Base-by-base conservation (phyloP, 2,329 filamentous ascomycete genomes). In the Neonectria punicea region DNA sequence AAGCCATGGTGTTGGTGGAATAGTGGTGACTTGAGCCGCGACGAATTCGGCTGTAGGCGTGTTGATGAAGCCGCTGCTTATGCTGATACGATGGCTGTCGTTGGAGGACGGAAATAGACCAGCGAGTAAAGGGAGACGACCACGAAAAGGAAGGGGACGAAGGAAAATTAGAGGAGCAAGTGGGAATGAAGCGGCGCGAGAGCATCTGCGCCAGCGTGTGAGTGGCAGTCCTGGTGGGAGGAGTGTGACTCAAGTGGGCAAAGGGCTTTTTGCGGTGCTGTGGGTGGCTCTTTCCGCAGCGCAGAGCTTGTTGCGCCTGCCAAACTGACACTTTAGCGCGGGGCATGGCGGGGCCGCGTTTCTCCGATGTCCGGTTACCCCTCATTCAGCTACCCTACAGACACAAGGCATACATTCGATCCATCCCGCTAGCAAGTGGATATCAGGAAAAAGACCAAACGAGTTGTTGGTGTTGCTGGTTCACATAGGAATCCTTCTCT, bases 201-300 rank as follows among this genome's bases (percentile, higher is more conserved):
- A 74, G 71, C 73, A 74, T 74, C 70, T 63, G 63, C 63, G 56
- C 63, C 66, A 58, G 59, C 63, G 67, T 70, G 58, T 65, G 65
- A 69, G 63, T 72, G 65, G 43, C 46, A 55, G 59, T 39, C 36
- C 36, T 39, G 36, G 36, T 39, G 50, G 32, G 50, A 46, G 56
- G 57, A 59, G 66, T 72, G 71, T 74, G 73, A 74, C 68, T 74
- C 73, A 74, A 73, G 71, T 74, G 72, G 72, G 72, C 70, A 70
- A 73, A 73, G 67, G 70, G 69, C 67, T 73, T 70, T 68, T 60
- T 51, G 56, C 55, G 2, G 50, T 59, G 50, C 61, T 55, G 55
- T 63, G 55, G 47, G 61, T 58, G 54, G 55, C 54, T 63, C 54
- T 54, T 44, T 43, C 54, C 53, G 55, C 61, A 58, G 30, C 54